Percentiles rank a stretch among this genome's conserved stretches.
Conservation (phyloP, 2,329 filamentous ascomycete genomes). For the Aspergillus sp. region DNA sequence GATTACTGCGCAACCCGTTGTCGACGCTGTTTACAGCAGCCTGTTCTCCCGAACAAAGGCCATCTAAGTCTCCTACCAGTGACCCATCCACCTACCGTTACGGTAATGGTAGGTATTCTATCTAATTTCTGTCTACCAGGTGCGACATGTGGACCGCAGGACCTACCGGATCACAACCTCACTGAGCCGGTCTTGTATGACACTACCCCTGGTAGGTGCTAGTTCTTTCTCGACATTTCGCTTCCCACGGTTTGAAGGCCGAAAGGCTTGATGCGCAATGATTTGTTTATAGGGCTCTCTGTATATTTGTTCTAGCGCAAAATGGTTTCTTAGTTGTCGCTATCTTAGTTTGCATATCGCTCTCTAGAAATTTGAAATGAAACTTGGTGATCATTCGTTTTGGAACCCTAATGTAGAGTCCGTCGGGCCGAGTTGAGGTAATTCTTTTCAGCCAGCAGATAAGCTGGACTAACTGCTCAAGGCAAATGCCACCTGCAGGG, state of each 20-base stretch:
- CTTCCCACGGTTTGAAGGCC: conserved; percentile 19
- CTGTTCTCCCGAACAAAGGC: conserved; percentile 85
- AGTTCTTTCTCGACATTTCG: conserved; percentile 24
- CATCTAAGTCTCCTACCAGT: conserved; percentile 52
- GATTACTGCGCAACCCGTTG: conserved; percentile 92
- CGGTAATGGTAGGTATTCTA: conserved; percentile 29
- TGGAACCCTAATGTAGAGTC: neutral
- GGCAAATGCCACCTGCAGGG: too few species aligned
- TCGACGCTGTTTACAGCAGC: conserved; percentile 98
- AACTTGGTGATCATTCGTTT: neutral
- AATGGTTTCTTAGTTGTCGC: conserved; percentile 7
- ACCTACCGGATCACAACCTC: conserved; percentile 11
- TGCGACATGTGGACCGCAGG: conserved; percentile 20
- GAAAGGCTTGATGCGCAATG: conserved; percentile 26
- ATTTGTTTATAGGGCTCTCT: conserved; percentile 28
- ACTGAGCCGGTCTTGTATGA: conserved; percentile 26
- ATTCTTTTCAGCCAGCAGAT: neutral
- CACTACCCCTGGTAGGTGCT: conserved; percentile 40
- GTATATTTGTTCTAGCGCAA: conserved; percentile 19
- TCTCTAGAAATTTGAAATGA: neutral
- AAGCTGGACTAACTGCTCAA: too few species aligned
- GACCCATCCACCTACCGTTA: conserved; percentile 7
- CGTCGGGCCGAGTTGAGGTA: too few species aligned
- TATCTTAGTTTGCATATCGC: neutral
- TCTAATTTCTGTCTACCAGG: conserved; percentile 30